Base-by-base conservation (phyloP, 306 rosid species). In the Medicago lupulina region DNA sequence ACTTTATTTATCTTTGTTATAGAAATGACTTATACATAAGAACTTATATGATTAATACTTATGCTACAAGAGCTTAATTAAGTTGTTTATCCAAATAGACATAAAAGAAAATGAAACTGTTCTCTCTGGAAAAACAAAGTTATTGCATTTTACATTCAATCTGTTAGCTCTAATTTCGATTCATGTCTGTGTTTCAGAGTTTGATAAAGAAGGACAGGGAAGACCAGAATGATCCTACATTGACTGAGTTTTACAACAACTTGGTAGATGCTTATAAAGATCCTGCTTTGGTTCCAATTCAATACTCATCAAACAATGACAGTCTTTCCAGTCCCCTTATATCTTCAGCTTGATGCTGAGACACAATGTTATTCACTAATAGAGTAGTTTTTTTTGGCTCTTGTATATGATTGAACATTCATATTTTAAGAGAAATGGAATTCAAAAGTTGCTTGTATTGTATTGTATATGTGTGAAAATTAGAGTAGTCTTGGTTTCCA, bases 141-240 rank as follows among this genome's bases (percentile, higher is more conserved):
- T 68, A 38, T 53, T 49, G 65, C 71, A 47, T 64, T n/a, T 41
- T 54, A 43, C 61, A 28, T 71, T 67, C 25, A 69, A 28, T 28
- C 47, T 51, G 43, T 67, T 18, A 38, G 36, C 41, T 70, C 49
- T 76, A 40, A 83, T 68, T 11, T 79, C 67, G 13, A 69, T 68
- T 57, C 25, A 28, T 70, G 36, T 70, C 70, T 73, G 73, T 38
- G 49, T 74, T 86, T 77, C n/a, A 92, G 97, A 83, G 84, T 87
- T 86, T 92, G 89, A 83, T 95, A 76, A 92, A 84, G 84, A 95
- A 90, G 85, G 99, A 96, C 58, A 89, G 88, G 80, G 87, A 85
- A 74, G 92, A 92, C 58, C 82, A 78, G 74, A 84, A 82, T 60
- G 89, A 86, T 75, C 51, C 86, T 46, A 49, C 79, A 53, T 84